Conservation (phyloP, 2,329 filamentous ascomycete species). For the Fusarium solani-melongenae region DNA sequence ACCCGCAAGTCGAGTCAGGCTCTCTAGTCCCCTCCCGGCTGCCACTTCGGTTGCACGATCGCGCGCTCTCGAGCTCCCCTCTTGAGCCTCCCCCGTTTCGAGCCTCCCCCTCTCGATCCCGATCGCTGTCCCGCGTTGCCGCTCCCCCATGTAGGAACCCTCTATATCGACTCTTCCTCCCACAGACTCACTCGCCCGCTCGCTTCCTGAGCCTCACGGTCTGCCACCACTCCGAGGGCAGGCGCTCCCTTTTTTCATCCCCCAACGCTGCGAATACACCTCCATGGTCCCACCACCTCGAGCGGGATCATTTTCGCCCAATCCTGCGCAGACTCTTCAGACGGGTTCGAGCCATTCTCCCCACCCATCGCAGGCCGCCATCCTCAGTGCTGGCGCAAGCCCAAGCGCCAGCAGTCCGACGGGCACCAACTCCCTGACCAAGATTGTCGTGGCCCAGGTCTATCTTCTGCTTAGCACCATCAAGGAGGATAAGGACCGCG, state of each 20-base stretch:
- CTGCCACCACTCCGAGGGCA: conserved; percentile 51
- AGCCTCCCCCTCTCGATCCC: conserved; percentile 18
- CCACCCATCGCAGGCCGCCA: conserved; percentile 66
- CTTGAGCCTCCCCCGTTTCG: not conserved
- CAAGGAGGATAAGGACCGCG: conserved; percentile 90
- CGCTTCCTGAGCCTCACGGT: conserved; percentile 46
- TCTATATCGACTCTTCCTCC: conserved; percentile 39
- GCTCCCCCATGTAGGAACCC: conserved; percentile 51
- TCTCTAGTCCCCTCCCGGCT: conserved; percentile 32
- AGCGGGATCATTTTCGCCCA: conserved; percentile 73
- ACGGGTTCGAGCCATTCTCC: conserved; percentile 67
- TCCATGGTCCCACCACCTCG: conserved; percentile 70
- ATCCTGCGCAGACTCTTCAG: conserved; percentile 67
- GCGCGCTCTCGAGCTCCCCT: conserved; percentile 31
- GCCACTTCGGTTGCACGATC: conserved; percentile 30
- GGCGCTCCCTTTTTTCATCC: conserved; percentile 47
- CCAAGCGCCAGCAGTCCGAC: conserved; percentile 72
- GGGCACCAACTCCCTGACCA: conserved; percentile 77
- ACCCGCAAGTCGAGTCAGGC: conserved; percentile 37
- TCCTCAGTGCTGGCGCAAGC: conserved; percentile 70
- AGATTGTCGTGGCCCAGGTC: conserved; percentile 95
- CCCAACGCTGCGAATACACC: conserved; percentile 51
- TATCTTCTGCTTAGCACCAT: conserved; percentile 94
- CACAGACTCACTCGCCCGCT: conserved; percentile 43
- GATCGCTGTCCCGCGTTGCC: conserved; percentile 21